Base-by-base conservation (phyloP, 306 rosid species). In the Lupinus albus region DNA sequence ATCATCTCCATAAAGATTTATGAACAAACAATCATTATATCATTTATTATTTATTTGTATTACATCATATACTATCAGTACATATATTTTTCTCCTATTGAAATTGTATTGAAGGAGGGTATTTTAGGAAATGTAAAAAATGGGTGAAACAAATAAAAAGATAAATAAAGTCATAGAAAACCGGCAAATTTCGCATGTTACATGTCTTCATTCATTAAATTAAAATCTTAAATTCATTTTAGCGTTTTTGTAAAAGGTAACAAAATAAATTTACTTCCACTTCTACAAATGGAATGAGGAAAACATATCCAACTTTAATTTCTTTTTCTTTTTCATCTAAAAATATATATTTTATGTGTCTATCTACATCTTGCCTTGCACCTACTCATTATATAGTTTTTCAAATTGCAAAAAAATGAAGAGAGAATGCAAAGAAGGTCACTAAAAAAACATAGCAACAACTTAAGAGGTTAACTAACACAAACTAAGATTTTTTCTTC, bases 321-420 rank as follows among this genome's bases (percentile, higher is more conserved):
- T 62, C 4, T 17, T 44, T 16, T 17, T 17, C 25, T 50, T 32
- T 51, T 20, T 38, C n/a, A n/a, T n/a, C n/a, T n/a, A 67, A 44
- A 67, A 66, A 12, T 47, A 12, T n/a, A 1, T 13, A 33, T 56
- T 38, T 38, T 67, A 25, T 54, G 70, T 44, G 16, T 14, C 65
- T 84, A 73, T 80, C 50, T 80, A 50, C 84, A 76, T 71, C 76
- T 70, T 76, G 89, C 93, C 76, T 78, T 89, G 79, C 83, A 84
- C 86, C 83, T 80, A 84, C 89, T 80, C 84, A 72, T 70, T 78
- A 54, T 68, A 12, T 14, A 32, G 47, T 10, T 42, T 42, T 3
- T 8, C 51, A 46, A 5, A 5, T 13, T 61, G 4, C 36, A 20
- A 38, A 30, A 10, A 36, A 39, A 11, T n/a, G 33, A 36, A 53